These are phyloP conservation scores for Mucor velutinosus DNA, from an alignment of 371 early-diverging fungal genomes.

Conservation along the genomic window DNA sequence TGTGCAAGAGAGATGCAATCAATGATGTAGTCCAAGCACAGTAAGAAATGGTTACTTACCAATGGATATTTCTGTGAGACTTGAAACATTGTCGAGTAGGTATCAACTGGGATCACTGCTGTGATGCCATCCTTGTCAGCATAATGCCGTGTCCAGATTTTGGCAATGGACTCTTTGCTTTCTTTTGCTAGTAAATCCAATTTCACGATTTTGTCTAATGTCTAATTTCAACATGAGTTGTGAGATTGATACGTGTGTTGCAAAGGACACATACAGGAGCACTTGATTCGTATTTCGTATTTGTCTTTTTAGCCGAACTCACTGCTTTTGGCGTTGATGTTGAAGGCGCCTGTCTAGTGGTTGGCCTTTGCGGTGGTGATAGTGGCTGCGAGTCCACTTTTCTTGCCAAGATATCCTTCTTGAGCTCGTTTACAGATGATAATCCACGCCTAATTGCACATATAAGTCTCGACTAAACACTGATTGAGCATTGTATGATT, in stretches of 20 bases:
- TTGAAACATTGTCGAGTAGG: conserved; percentile 67
- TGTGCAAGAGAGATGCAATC: neutral
- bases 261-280: conserved; percentile 31
- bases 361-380: neutral
- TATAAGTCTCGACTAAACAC: neutral
- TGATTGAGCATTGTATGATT: conserved; percentile 8
- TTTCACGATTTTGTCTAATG: conserved; percentile 78
- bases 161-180: conserved; percentile 59
- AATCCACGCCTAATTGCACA: conserved; percentile 29
- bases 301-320: conserved; percentile 4
- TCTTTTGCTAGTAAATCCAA: conserved; percentile 67
- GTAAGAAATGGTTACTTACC: conserved; percentile 24
- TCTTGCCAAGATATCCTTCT: conserved; percentile 27
- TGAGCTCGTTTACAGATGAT: conserved; percentile 44
- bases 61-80: conserved; percentile 67
- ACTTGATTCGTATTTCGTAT: conserved; percentile 34
- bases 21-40: neutral
- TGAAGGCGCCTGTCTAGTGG: neutral
- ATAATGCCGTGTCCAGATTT: conserved; percentile 86
- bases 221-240: conserved; percentile 27
- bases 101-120: conserved; percentile 72
- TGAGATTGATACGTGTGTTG: neutral
- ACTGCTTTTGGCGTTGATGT: neutral
- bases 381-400: neutral
- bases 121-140: conserved; percentile 65